These are phyloP conservation scores for Tetrahymena thermophila DNA, from an alignment of 73 alveolate genomes.

Conservation along the genomic window DNA sequence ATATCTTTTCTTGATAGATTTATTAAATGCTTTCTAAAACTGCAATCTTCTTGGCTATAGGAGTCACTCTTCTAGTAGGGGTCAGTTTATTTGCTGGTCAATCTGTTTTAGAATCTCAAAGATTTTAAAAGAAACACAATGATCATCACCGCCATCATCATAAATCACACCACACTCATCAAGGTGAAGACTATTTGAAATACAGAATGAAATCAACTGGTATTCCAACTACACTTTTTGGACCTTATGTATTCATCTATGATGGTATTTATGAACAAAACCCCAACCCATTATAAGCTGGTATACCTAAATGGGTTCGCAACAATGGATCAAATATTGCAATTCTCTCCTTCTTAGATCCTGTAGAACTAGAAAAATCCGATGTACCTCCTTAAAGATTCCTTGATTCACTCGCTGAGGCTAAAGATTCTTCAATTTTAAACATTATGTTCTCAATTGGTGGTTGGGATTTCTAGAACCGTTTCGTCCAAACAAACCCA, in stretches of 20 bases:
- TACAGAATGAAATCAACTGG: neutral
- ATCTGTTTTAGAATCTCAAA: neutral
- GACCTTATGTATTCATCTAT: neutral
- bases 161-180: neutral
- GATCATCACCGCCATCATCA: neutral
- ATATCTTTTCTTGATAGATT: neutral
- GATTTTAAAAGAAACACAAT: neutral
- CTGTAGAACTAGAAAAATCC: neutral
- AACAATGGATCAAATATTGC: neutral
- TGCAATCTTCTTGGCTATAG: neutral
- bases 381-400: neutral
- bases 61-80: neutral
- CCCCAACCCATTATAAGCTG: neutral
- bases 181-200: neutral
- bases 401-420: neutral
- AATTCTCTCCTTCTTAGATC: neutral
- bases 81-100: neutral
- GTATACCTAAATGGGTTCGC: neutral
- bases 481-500: neutral
- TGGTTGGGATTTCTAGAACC: neutral
- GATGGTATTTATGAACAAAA: neutral
- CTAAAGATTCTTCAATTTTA: neutral
- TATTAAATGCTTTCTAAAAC: neutral
- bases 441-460: neutral
- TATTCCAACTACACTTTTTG: neutral